Base-by-base conservation (phyloP, 2,329 filamentous ascomycete genomes). In the Pyricularia pennisetigena region DNA sequence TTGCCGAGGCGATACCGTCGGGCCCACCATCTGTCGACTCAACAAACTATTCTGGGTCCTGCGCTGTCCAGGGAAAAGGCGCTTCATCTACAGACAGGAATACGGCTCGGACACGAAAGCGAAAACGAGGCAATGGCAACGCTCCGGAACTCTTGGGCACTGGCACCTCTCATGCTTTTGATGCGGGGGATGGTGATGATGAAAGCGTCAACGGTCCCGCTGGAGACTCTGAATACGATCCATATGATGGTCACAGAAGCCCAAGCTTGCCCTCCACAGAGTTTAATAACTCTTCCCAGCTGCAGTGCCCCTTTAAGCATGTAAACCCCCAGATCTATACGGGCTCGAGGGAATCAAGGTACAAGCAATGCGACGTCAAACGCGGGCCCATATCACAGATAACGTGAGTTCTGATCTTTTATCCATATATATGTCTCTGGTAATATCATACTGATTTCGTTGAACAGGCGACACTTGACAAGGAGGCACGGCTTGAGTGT, bases 401-500 rank as follows among this genome's bases (percentile, higher is more conserved):
- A 23, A 35, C 64, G 29, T 65, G 29, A 26, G 41, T 35, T 28
- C 32, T 2, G 10, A n/a, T 54, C 41, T n/a, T n/a, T 54, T 2
- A 54, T 54, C 41, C 16, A 49, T 20, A 54, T 14, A n/a, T n/a
- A 20, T n/a, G 41, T 54, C 20, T 54, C 41, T 54, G 41, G 41
- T 54, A 54, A 54, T 8, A n/a, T 16, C 10, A 24, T 28, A 24
- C 57, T 61, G 57, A 61, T 28, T 16, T 28, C 57, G 8, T 16
- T 3, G 20, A 20, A 61, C 24, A 61, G 57, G 4, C 57, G 57
- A 9, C 57, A 61, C 24, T 14, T 32, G 62, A 67, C 20, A 9
- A 59, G 24, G 68, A 67, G 24, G 20, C 77, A 78, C 69, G 70
- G 72, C n/a, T 73, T 78, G 26, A 65, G 67, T 6, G 73, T 76